Base-by-base conservation (phyloP, 1,139 yeast genomes). In the Kluyveromyces marxianus region DNA sequence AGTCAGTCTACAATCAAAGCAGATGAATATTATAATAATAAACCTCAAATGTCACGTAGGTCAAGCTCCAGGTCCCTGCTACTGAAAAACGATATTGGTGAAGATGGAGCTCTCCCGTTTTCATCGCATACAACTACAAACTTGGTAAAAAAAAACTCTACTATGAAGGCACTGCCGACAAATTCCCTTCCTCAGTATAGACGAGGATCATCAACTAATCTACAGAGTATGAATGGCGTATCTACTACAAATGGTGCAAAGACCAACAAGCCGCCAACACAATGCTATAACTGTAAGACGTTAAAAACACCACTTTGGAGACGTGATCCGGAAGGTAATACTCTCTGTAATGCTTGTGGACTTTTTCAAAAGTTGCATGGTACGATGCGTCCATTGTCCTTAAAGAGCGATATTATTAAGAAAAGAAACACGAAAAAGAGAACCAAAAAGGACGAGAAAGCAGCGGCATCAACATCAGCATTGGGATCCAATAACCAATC, bases 251-350 rank as follows among this genome's bases (percentile, higher is more conserved):
- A 25, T 6, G 4, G 25, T 35, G 5, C 35, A 25, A 41, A 35
- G 25, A 4, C 35, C 31, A 47, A 26, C 38, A 42, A 62, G 46
- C 60, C 63, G 7, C 60, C 56, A 14, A 51, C 64, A 6, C 69
- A 65, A 46, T 92, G 97, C 67, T 83, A 85, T 47, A 92, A 92
- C 67, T 92, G 98, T 68, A 85, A 86, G 57, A 92, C 98, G 1
- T 84, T 79, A 55, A 90, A 95, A 37, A 92, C 98, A 0, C 97
- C 98, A 1, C 69, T 92, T 29, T 92, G 98, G 98, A 76, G 98
- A 62, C 74, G 97, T 51, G 95, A 90, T 63, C 89, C 94, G 28
- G 86, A 85, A 29, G 97, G 97, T 7, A 88, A 89, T 61, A 95
- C 96, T 1, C 69, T 92, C 50, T 92, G 97, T 66, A 92, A 92